Evolutionary conservation across 257 asterid genomes (phyloP).

Genomic region (Ehretia macrophylla): DNA sequence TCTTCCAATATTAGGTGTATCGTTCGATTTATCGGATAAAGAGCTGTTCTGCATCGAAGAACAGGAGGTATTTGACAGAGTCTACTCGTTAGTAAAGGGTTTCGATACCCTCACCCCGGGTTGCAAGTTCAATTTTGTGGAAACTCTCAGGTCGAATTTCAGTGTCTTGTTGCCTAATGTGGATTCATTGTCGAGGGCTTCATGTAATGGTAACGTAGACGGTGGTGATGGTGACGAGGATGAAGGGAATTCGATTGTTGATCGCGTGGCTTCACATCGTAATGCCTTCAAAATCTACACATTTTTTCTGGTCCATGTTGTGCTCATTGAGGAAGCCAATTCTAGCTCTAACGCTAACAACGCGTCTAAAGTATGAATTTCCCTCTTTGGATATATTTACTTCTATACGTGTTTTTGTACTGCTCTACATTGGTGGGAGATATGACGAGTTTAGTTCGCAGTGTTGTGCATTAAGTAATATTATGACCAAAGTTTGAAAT

Average conservation of each 20-base stretch:
- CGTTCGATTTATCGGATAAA: conserved; percentile 88
- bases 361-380: conserved; percentile 42
- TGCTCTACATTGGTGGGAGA: too few relatives aligned
- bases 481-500: too few relatives aligned
- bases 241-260: conserved; percentile 38
- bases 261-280: conserved; percentile 69
- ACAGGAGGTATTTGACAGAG: conserved; percentile 82
- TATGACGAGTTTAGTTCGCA: too few relatives aligned
- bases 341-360: conserved; percentile 28
- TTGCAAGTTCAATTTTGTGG: conserved; percentile 76
- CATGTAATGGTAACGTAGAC: conserved; percentile 28
- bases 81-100: conserved; percentile 74
- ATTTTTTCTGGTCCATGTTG: conserved; percentile 72
- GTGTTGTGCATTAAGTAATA: too few relatives aligned
- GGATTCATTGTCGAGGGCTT: conserved; percentile 48
- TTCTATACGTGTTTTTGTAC: neutral
- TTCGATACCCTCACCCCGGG: conserved; percentile 46
- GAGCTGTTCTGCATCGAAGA: conserved; percentile 87
- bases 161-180: conserved; percentile 86
- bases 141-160: conserved; percentile 83
- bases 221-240: conserved; percentile 40
- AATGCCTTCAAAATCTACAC: conserved; percentile 90
- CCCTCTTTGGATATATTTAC: neutral
- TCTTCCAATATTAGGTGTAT: conserved; percentile 38
- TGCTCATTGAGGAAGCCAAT: conserved; percentile 61